Conservation (phyloP, 495 filamentous ascomycete genomes). For the Trichocladium antarcticum region DNA sequence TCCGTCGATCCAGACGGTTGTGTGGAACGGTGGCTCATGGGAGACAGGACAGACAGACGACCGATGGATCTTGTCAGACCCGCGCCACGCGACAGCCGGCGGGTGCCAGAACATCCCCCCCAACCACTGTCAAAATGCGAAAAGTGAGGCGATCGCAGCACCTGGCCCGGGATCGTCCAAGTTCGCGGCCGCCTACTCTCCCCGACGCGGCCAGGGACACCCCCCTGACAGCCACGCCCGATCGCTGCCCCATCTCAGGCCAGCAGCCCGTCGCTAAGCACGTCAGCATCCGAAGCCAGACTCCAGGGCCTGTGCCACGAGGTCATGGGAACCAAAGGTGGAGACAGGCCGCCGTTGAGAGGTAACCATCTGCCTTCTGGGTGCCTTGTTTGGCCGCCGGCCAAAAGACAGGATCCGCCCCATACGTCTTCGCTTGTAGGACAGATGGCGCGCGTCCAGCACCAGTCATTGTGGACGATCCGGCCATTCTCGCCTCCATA, state of each 20-base stretch:
- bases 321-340: neutral
- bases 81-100: constrained; percentile 9
- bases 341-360: neutral
- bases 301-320: neutral
- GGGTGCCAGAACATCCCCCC: neutral
- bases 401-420: constrained; percentile 18
- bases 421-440: constrained; percentile 14
- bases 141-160: neutral
- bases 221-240: neutral
- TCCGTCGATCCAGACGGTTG: neutral
- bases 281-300: constrained; percentile 2
- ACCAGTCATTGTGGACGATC: neutral
- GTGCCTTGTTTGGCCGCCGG: constrained; percentile 11
- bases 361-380: constrained; percentile 1
- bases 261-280: neutral
- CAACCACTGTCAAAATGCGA: neutral
- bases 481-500: constrained; percentile 1
- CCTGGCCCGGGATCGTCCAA: too few relatives aligned
- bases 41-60: constrained; percentile 1
- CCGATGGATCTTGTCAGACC: constrained; percentile 4
- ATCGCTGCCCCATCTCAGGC: neutral
- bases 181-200: neutral
- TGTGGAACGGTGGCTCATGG: constrained; percentile 9
- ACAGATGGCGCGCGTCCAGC: constrained; percentile 17
- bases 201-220: neutral